These are phyloP conservation scores for Neoascochyta sp. DNA, from an alignment of 2,329 filamentous ascomycete genomes.

Conservation along the genomic window DNA sequence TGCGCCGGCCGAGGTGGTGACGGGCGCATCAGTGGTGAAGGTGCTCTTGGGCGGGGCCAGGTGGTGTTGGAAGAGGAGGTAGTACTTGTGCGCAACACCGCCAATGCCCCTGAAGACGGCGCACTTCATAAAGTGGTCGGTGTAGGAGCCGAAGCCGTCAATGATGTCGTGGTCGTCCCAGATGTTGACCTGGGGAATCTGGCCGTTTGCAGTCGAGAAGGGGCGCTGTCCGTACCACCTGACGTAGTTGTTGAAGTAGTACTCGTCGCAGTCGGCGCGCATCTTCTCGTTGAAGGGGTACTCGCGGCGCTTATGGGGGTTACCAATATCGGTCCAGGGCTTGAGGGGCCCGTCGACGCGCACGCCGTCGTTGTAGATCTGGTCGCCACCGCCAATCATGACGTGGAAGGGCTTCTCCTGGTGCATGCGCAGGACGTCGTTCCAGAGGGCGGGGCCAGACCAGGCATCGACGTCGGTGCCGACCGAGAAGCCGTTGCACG, in stretches of 20 bases:
- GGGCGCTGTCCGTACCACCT: constrained; percentile 67
- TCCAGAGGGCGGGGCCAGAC: constrained; percentile 61
- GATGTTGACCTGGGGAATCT: constrained; percentile 62
- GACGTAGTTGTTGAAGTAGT: constrained; percentile 60
- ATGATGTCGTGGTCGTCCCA: constrained; percentile 67
- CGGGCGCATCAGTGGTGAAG: constrained; percentile 70
- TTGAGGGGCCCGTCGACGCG: constrained; percentile 77
- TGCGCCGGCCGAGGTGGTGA: constrained; percentile 47
- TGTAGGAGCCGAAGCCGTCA: constrained; percentile 64
- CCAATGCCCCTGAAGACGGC: constrained; percentile 64
- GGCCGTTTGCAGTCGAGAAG: constrained; percentile 58
- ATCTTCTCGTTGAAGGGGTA: constrained; percentile 64
- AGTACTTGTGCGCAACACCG: constrained; percentile 57
- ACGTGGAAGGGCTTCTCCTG: constrained; percentile 59
- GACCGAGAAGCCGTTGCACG: constrained; percentile 65
- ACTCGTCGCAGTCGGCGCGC: constrained; percentile 57
- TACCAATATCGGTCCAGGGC: constrained; percentile 58
- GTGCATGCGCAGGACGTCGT: constrained; percentile 61
- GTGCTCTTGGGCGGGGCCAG: constrained; percentile 79
- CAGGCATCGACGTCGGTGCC: constrained; percentile 62
- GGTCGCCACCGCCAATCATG: constrained; percentile 87
- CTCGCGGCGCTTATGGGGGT: constrained; percentile 57
- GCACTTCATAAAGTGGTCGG: constrained; percentile 64
- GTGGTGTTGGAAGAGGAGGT: constrained; percentile 69
- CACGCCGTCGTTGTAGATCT: constrained; percentile 75